Evolutionary conservation across 495 filamentous ascomycete genomes (phyloP).

Genomic region (Xylaria longipes): DNA sequence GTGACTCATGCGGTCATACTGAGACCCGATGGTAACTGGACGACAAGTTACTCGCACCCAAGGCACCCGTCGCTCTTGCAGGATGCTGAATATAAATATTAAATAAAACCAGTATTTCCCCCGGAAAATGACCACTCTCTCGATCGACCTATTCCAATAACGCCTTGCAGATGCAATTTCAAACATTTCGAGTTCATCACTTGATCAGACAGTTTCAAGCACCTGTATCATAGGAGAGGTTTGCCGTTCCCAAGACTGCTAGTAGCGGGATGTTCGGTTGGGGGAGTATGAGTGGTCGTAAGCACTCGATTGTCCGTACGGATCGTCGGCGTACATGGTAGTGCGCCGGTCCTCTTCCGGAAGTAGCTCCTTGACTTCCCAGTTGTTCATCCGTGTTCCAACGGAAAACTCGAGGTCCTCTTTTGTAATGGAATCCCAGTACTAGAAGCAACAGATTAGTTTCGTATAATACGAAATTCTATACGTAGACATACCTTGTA

Average conservation of each 20-base stretch:
- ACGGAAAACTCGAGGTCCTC: constrained; percentile 99
- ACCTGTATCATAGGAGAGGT: not conserved
- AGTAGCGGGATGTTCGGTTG: constrained; percentile 45
- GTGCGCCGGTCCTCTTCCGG: constrained; percentile 85
- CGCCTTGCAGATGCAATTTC: constrained; percentile 24
- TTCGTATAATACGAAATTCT: constrained; percentile 4
- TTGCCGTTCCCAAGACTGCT: constrained; percentile 28
- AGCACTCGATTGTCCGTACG: constrained; percentile 50
- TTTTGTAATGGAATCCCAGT: constrained; percentile 99
- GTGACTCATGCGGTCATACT: constrained; percentile 9
- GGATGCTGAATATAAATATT: constrained; percentile 13
- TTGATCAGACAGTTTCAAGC: constrained; percentile 6
- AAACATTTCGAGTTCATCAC: not conserved
- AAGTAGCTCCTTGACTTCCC: constrained; percentile 96
- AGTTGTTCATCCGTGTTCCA: constrained; percentile 91
- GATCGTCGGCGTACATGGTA: constrained; percentile 76
- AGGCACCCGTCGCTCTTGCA: not conserved
- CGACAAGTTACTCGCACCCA: not conserved
- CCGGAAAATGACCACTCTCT: not conserved
- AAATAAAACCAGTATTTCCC: constrained; percentile 11
- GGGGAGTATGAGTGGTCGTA: constrained; percentile 54
- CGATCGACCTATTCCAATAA: constrained; percentile 19
- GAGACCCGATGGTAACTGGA: not conserved
- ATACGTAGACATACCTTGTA: constrained; percentile 79
- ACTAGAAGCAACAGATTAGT: constrained; percentile 56